Base-by-base conservation (phyloP, 2,329 filamentous ascomycete genomes). In the Venturia aucupariae region DNA sequence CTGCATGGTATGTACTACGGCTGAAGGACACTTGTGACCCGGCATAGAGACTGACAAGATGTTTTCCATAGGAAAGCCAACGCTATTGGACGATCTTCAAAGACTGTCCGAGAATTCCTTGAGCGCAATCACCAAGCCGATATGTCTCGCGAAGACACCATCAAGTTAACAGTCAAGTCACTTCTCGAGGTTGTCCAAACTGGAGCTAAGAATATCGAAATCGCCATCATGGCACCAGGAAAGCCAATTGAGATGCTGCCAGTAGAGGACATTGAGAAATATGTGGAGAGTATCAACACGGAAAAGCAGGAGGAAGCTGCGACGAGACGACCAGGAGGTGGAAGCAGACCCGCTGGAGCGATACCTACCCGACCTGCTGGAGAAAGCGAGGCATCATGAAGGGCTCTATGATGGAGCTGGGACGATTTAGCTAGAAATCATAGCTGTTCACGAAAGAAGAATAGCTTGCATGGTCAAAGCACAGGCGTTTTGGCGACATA, bases 221-320 rank as follows among this genome's bases (percentile, higher is more conserved):
- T 99, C 73, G 94, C 95, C 65, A 88, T 99, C 74, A 97, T 97
- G 92, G 90, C 91, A 8, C 92, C 94, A 7, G 92, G 91, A 62
- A 92, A 96, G 82, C 77, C 84, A 19, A 86, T 99, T 68, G 92
- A 97, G 82, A 92, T 96, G 86, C 84, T 99, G 70, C 90, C 92
- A 2, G 89, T 93, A 39, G 93, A 97, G 76, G 90, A 96, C 73
- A 99, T 99, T 73, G 94, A 99, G 82, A 85, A 86, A 71, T 97
- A 96, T 74, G 95, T 99, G 74, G 97, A 97, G 86, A 94, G 86
- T 78, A 99, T 99, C 77, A 96, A 99, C 82, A 90, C 92, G 72
- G 95, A 99, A 84, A 99, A 99, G 85, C 92, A 96, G 75, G 94
- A 97, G 78, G 94, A 99, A 81, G 93, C 93, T 30, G 91, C 90